Evolutionary conservation across 805 yeast genomes (phyloP), one percentile per base, ranked within the genome.

Genomic region (Ogataea paradorogensis): DNA sequence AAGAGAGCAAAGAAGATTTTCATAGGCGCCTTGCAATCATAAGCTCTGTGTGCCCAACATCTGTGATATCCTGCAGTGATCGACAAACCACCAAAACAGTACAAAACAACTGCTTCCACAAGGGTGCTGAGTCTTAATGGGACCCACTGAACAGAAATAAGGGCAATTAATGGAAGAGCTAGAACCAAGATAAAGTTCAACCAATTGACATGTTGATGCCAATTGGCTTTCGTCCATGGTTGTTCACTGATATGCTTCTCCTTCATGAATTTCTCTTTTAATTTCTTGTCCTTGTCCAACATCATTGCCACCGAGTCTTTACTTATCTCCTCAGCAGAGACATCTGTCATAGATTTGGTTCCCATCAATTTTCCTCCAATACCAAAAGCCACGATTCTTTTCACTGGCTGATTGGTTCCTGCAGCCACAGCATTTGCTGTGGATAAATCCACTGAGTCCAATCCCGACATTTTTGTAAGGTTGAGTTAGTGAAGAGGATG

Each of bases 61-160:
- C 95, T 71, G 58, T 85, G 95, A 64, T 85, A 85, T 37, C 95
- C 95, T 11, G 85, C 93, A 15, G 93, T 85, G 60, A 85, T 82
- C 30, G 91, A 83, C 18, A 82, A 47, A 53, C 95, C 95, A 46
- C 82, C 76, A 38, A 78, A 60, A 13, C 65, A 53, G 57, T 82
- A 85, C 38, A 80, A 62, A 14, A 73, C 36, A 15, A 82, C 34
- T 0, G 82, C 72, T 41, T 80, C 67, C 0, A 64, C 41, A 1
- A 67, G 47, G 4, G 83, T 73, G 50, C 76, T 71, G 42, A 53
- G 45, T 30, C 70, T 70, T 28, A 84, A 72, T 7, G 79, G 76
- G 30, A 73, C 71, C 40, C 62, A 49, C 7, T 61, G 46, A 11
- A 82, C 73, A 16, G 66, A 53, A 43, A 55, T 52, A 41, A 76